Conservation (phyloP, 2,329 filamentous ascomycete genomes). For the Colletotrichum coccodes region DNA sequence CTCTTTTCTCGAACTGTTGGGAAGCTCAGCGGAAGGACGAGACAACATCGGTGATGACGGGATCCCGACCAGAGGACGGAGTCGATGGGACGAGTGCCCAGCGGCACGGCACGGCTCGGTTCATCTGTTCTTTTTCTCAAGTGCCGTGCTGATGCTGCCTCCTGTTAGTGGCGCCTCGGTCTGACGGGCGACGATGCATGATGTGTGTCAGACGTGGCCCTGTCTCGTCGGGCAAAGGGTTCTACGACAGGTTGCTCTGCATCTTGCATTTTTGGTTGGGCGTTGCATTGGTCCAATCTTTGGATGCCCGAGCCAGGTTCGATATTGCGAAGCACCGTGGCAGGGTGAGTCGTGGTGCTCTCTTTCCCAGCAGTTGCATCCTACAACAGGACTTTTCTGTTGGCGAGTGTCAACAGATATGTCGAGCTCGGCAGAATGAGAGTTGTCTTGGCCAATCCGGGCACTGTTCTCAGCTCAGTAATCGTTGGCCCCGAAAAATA, state of each 20-base stretch:
- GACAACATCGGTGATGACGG: background rate
- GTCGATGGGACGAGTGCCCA: background rate
- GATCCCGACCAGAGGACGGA: no score
- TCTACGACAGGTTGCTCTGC: background rate
- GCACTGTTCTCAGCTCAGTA: no score
- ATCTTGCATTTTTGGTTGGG: background rate
- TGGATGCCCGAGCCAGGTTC: background rate
- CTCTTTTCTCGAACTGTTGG: background rate
- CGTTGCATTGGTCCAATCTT: background rate
- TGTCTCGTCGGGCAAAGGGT: background rate
- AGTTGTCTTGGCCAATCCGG: no score
- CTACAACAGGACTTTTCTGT: no score
- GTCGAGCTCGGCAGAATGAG: no score
- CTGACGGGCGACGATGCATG: background rate
- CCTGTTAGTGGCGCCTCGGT: background rate
- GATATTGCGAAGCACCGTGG: background rate
- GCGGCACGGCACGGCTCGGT: background rate
- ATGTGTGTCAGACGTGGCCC: background rate
- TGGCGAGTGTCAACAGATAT: no score
- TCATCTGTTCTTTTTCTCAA: background rate
- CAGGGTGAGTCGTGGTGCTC: no score
- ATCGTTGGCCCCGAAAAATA: no score
- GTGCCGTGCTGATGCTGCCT: background rate
- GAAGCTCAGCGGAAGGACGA: background rate
- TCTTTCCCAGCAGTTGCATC: no score